Percentiles rank a stretch among this genome's conserved stretches.
Evolutionary conservation across 345 rosid genomes (phyloP).

Genomic region (Gossypium ekmanianum): DNA sequence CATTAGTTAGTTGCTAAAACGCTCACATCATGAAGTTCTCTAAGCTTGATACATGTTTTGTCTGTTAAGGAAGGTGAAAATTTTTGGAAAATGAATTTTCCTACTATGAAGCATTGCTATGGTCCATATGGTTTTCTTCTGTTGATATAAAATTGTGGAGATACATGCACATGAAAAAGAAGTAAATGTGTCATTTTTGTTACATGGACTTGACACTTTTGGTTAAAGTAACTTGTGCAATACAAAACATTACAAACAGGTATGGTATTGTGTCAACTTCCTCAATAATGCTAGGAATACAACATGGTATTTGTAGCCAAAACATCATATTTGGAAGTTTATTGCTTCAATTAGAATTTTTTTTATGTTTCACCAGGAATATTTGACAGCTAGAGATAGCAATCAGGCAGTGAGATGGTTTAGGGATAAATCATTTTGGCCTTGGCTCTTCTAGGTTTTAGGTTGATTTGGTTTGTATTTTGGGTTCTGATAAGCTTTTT

Average conservation of each 20-base stretch:
- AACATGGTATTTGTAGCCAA: background rate
- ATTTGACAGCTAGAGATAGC: background rate
- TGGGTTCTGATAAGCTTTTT: background rate
- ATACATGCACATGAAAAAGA: background rate
- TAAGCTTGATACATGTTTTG: constrained; percentile 5
- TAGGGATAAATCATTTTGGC: background rate
- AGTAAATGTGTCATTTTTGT: background rate
- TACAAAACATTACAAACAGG: background rate
- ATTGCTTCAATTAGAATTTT: background rate
- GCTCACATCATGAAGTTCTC: background rate
- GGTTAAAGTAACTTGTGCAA: constrained; percentile 1
- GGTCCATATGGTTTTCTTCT: background rate
- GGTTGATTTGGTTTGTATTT: background rate
- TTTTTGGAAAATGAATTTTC: constrained; percentile 10
- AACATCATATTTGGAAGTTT: background rate
- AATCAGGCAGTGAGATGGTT: background rate
- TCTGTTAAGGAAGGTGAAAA: background rate
- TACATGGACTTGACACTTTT: background rate
- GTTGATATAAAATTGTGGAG: background rate
- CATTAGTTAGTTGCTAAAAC: background rate
- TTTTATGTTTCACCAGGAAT: too few species aligned
- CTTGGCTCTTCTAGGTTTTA: background rate
- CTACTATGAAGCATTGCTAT: background rate
- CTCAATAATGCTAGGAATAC: background rate
- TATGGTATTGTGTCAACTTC: background rate